Conservation (phyloP, 805 yeast genomes). For the Kodamaea hsintzibuensis region DNA sequence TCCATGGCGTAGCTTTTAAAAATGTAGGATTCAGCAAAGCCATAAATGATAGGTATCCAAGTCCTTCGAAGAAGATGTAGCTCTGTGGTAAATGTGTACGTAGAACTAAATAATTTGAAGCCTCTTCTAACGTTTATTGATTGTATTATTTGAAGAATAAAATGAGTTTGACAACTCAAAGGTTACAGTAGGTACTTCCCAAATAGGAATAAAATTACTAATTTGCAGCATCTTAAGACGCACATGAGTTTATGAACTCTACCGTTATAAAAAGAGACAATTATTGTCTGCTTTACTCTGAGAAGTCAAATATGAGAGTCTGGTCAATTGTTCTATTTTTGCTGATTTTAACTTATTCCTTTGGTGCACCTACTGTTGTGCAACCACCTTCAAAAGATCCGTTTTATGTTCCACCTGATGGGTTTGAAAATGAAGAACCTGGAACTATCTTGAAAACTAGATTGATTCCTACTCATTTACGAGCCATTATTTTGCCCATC, state of each 20-base stretch:
- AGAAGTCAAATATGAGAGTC: not conserved
- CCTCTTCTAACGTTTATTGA: too few species aligned
- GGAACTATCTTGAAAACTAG: slow-evolving; percentile 18
- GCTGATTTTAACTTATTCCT: not conserved
- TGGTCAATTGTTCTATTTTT: slow-evolving; percentile 1
- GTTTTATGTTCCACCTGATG: slow-evolving; percentile 17
- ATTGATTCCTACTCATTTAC: slow-evolving; percentile 12
- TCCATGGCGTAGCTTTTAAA: too few species aligned
- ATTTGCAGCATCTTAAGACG: not conserved
- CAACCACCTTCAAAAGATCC: slow-evolving; percentile 14
- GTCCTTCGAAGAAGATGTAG: too few species aligned
- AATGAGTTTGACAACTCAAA: too few species aligned
- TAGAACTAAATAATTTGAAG: too few species aligned
- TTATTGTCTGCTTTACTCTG: not conserved
- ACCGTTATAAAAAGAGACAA: not conserved
- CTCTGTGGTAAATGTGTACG: too few species aligned
- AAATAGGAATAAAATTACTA: not conserved
- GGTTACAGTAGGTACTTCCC: not conserved
- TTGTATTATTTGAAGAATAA: too few species aligned
- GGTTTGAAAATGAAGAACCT: slow-evolving; percentile 14
- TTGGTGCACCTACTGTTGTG: slow-evolving; percentile 3
- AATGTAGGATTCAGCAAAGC: too few species aligned
- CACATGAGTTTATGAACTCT: not conserved
- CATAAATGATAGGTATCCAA: too few species aligned
- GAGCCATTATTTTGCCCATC: slow-evolving; percentile 13